These are phyloP conservation scores for Fusarium piperis DNA, from an alignment of 2,329 filamentous ascomycete species.

Conservation along the genomic window DNA sequence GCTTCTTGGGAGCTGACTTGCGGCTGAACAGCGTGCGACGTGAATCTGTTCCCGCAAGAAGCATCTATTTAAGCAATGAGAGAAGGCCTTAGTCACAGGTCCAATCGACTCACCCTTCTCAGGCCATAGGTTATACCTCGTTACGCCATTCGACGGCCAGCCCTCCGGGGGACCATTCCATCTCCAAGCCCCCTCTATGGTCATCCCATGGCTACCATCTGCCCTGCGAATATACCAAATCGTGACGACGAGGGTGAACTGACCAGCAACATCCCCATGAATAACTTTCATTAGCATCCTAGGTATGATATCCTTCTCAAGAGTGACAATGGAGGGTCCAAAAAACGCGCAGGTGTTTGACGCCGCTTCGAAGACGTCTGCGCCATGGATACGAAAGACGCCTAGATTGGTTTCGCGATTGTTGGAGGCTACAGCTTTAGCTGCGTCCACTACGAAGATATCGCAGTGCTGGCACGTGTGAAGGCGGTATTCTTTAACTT, in stretches of 20 bases:
- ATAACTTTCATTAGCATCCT: not conserved
- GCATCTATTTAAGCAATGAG: not conserved
- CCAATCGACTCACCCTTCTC: not conserved
- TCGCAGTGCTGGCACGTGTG: not conserved
- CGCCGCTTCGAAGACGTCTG: not conserved
- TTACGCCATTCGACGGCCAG: not conserved
- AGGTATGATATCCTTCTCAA: not conserved
- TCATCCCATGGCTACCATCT: not conserved
- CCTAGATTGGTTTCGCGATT: not conserved
- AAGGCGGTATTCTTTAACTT: not conserved
- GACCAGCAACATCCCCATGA: not conserved
- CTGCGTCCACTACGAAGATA: not conserved
- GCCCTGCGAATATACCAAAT: not conserved
- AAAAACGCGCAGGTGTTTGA: not conserved
- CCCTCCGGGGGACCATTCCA: not conserved
- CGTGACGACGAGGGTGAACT: not conserved
- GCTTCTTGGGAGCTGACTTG: not conserved
- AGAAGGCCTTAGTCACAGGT: not conserved
- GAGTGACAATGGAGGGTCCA: not conserved
- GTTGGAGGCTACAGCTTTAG: not conserved
- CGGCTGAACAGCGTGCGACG: not conserved
- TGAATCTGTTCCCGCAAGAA: not conserved
- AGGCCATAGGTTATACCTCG: not conserved
- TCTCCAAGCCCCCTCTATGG: not conserved
- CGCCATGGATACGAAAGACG: not conserved